Evolutionary conservation across 441 rosid species (phyloP).

Genomic region (Populus hybrid): DNA sequence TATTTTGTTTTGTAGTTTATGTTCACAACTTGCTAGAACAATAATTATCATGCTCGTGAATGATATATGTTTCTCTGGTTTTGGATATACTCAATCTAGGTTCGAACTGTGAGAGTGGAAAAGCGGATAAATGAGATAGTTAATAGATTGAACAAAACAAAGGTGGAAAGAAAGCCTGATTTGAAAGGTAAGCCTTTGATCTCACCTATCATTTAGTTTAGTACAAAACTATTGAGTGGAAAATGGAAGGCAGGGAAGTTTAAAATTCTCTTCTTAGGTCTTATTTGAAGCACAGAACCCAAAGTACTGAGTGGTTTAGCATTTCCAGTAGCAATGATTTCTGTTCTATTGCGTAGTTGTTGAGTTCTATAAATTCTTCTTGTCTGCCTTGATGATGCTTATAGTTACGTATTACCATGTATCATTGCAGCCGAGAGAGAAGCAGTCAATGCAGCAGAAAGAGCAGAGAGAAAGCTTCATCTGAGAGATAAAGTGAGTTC

Average conservation of each 20-base stretch:
- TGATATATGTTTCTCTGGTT: slow-evolving; percentile 12
- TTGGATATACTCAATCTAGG: slow-evolving; percentile 39
- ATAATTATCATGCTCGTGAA: background rate
- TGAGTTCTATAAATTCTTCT: background rate
- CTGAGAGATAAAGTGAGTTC: slow-evolving; percentile 78
- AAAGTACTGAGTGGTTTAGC: background rate
- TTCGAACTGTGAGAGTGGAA: slow-evolving; percentile 87
- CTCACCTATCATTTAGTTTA: background rate
- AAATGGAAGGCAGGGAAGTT: background rate
- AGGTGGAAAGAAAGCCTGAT: slow-evolving; percentile 88
- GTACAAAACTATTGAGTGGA: background rate
- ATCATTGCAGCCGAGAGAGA: slow-evolving; percentile 81
- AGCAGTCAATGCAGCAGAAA: slow-evolving; percentile 80
- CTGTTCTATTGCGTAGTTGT: background rate
- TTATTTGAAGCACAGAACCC: background rate
- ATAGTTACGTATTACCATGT: background rate
- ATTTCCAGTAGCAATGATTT: background rate
- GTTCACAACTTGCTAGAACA: background rate
- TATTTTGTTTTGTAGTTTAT: slow-evolving; percentile 9
- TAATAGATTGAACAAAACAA: slow-evolving; percentile 88
- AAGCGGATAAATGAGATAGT: slow-evolving; percentile 88
- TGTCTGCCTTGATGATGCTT: slow-evolving; percentile 6
- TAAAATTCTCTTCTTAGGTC: background rate
- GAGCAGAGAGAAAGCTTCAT: slow-evolving; percentile 82
- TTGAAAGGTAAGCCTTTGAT: slow-evolving; percentile 56